Percentiles rank a stretch among this genome's conserved stretches.
phyloP scores from a whole-genome alignment of 352 stramenopile genomes.

The Globisporangium viniferum region DNA sequence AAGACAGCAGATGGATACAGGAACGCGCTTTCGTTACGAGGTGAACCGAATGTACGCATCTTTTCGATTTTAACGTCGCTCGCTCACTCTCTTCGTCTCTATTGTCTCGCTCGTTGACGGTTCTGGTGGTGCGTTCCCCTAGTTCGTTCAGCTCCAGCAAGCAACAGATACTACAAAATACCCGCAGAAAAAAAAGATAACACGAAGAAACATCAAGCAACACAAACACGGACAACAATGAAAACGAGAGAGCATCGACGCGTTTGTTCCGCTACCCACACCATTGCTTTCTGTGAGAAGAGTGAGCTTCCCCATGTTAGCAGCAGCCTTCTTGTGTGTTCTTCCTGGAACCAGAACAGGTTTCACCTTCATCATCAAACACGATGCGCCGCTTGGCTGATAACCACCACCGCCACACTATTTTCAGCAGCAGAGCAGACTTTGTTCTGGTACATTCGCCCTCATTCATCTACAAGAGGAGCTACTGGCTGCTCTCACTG shows the following conservation, averaged over 20 bases:
- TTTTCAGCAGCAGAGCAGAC: conserved; percentile 1
- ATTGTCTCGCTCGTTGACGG: background rate
- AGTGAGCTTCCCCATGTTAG: too few relatives aligned
- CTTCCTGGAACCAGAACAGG: background rate
- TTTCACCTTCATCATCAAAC: background rate
- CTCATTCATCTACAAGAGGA: background rate
- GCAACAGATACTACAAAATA: conserved; percentile 2
- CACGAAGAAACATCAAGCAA: background rate
- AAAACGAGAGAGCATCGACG: background rate
- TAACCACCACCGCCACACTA: background rate
- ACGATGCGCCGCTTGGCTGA: background rate
- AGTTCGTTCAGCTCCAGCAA: background rate
- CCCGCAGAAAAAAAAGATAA: conserved; percentile 3
- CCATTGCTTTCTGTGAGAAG: background rate
- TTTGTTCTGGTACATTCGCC: background rate
- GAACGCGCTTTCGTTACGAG: background rate
- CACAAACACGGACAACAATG: background rate
- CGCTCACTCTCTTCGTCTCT: background rate
- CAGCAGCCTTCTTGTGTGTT: background rate
- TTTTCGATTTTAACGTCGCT: conserved; percentile 1
- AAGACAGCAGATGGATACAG: conserved; percentile 2
- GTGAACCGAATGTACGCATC: conserved; percentile 5
- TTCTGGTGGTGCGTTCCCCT: conserved; percentile 12
- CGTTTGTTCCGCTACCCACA: background rate
- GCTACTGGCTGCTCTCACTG: background rate